Evolutionary conservation across 192 early-diverging fungal species (phyloP).

Genomic region (Gamsiella multidivaricata): DNA sequence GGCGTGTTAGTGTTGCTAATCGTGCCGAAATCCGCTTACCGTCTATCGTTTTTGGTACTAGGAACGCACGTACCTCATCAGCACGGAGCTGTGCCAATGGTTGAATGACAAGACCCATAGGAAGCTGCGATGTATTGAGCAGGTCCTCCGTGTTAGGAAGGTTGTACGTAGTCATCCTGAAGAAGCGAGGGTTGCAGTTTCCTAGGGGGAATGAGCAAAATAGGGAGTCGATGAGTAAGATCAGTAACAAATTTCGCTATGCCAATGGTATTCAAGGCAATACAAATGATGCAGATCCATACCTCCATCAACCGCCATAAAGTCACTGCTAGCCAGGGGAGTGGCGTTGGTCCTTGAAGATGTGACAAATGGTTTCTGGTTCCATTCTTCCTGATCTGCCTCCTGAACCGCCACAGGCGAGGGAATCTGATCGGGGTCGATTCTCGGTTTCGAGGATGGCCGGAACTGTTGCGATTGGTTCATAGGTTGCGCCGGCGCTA

Average conservation of each 20-base stretch:
- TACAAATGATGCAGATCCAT: neutral
- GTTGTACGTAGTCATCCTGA: conserved; percentile 89
- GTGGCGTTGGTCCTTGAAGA: conserved; percentile 67
- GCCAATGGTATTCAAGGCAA: neutral
- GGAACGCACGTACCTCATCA: conserved; percentile 64
- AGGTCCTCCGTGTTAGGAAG: conserved; percentile 90
- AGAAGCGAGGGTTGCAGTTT: conserved; percentile 90
- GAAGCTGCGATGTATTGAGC: conserved; percentile 78
- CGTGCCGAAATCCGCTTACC: neutral
- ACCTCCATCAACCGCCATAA: conserved; percentile 90
- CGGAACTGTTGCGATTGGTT: conserved; percentile 27
- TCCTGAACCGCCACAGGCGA: conserved; percentile 87
- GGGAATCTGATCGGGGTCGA: conserved; percentile 96
- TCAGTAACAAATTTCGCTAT: no score
- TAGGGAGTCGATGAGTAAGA: neutral
- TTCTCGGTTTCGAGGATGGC: conserved; percentile 66
- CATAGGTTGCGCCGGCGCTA: conserved; percentile 8
- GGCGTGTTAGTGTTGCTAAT: neutral
- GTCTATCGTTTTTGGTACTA: no score
- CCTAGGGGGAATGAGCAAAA: conserved; percentile 50
- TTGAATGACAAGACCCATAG: conserved; percentile 90
- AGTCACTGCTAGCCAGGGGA: conserved; percentile 84
- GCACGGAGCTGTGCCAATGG: conserved; percentile 88
- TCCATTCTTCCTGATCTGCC: conserved; percentile 80
- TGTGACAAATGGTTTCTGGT: conserved; percentile 78